Percentiles rank a stretch among this genome's conserved stretches.
Conservation (phyloP, 345 rosid species). For the Rhodamnia rubescens region DNA sequence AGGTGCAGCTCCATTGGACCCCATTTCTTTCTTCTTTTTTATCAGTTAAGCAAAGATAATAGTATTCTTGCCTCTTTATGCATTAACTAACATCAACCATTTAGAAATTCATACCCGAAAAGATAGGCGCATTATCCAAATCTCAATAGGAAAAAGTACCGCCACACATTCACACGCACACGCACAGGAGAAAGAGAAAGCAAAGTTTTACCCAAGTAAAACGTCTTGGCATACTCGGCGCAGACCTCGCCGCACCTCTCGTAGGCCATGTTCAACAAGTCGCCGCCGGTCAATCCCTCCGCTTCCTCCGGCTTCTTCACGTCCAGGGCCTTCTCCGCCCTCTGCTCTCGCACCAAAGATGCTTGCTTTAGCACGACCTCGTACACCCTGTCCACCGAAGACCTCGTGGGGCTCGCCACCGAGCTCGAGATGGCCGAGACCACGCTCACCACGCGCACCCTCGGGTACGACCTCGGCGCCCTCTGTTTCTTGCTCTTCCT, state of each 20-base stretch:
- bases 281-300: slow-evolving; percentile 12
- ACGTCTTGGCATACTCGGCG: slow-evolving; percentile 54
- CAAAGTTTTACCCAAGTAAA: slow-evolving; percentile 30
- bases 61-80: background rate
- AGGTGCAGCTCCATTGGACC: background rate
- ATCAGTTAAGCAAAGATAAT: background rate
- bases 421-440: slow-evolving; percentile 17
- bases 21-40: background rate
- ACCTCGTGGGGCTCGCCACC: slow-evolving; percentile 20
- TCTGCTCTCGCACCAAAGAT: slow-evolving; percentile 29
- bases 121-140: background rate
- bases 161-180: background rate
- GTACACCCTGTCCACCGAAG: slow-evolving; percentile 40
- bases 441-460: background rate
- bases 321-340: background rate
- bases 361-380: slow-evolving; percentile 49
- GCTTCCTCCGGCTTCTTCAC: slow-evolving; percentile 1
- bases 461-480: background rate
- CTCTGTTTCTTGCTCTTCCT: background rate
- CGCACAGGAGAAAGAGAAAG: background rate
- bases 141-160: background rate
- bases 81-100: background rate
- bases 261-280: slow-evolving; percentile 34
- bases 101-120: background rate
- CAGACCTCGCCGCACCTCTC: slow-evolving; percentile 50